Base-by-base conservation (phyloP, 1,284 basidiomycete genomes). In the Cryptococcus maquisensis region DNA sequence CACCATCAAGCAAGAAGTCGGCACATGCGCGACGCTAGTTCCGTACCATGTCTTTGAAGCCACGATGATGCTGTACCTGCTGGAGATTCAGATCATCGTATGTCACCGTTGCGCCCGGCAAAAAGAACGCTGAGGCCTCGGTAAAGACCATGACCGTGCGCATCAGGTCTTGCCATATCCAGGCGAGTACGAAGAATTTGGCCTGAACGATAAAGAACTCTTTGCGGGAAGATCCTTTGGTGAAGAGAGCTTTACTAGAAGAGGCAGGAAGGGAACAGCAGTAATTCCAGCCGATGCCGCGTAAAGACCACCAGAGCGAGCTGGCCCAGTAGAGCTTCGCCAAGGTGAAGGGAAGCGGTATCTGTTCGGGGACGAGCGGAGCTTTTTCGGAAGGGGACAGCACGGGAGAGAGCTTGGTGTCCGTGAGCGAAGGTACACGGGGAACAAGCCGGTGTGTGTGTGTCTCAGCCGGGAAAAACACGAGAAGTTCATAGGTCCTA, bases 251-350 rank as follows among this genome's bases (percentile, higher is more conserved):
- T 20, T 26, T 20, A 3, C 15, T 26, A 26, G 63, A 64, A 5
- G 65, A 64, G 2, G 50, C 28, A 3, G 66, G 60, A 1, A 73
- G 58, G 1, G 65, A 60, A 15, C 64, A 59, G 21, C 52, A 52
- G 37, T 58, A 68, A 58, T 69, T 70, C 72, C 72, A 74, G 2
- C 72, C 72, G 3, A 74, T 63, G 24, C 72, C 71, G 10, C 72
- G 60, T 35, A 49, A 61, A 1, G 71, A 70, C 59, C 61, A 70
- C 47, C 55, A 66, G 26, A 70, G 60, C 21, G 60, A 63, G 0
- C 41, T 24, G 0, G 68, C 63, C 72, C 72, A 74, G 37, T 53
- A 59, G 18, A 69, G 51, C 53, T 73, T 73, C 15, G 65, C 61
- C 35, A 60, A 52, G 1, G 68, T 74, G 56, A 62, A 67, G 1